Percentiles rank a stretch among this genome's conserved stretches.
These are phyloP conservation scores for Chloromonas sp. DNA, from an alignment of 163 green algal species.

Conservation along the genomic window DNA sequence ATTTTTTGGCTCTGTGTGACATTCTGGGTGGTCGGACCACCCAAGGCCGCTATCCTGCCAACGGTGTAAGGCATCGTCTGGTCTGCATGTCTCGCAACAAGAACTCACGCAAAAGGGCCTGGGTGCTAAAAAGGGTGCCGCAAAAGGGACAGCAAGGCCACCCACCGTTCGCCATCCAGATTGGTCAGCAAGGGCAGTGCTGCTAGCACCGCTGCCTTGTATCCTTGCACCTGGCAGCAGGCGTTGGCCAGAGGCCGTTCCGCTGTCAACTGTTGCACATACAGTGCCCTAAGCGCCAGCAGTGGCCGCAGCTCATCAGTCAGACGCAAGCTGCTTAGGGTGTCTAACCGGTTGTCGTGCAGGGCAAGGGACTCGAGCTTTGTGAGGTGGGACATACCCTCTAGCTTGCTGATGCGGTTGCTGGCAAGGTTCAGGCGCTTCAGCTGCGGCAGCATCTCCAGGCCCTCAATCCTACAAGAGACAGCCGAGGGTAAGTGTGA, in stretches of 20 bases:
- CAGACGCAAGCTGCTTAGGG: background rate
- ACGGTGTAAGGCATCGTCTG: no score
- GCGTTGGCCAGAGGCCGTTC: slow-evolving; percentile 4
- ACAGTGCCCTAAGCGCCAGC: background rate
- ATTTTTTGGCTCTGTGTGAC: no score
- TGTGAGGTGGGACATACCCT: slow-evolving; percentile 10
- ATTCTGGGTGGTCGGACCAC: no score
- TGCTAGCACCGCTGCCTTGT: slow-evolving; percentile 25
- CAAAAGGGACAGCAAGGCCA: background rate
- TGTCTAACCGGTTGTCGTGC: slow-evolving; percentile 22
- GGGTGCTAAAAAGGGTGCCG: no score
- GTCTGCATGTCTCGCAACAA: no score
- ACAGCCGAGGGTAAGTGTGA: background rate
- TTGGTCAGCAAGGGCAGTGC: slow-evolving; percentile 22
- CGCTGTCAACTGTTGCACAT: background rate
- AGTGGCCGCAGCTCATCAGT: background rate
- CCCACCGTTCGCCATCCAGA: slow-evolving; percentile 27
- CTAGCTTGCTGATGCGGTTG: slow-evolving; percentile 13
- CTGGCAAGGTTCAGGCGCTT: slow-evolving; percentile 16
- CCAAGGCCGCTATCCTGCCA: no score
- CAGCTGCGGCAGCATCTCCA: slow-evolving; percentile 9
- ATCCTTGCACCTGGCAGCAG: slow-evolving; percentile 16
- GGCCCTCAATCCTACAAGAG: slow-evolving; percentile 21
- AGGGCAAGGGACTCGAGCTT: slow-evolving; percentile 21
- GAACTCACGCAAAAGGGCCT: no score